phyloP scores from a whole-genome alignment of 2,329 filamentous ascomycete genomes.

The Keithomyces neogunnii region DNA sequence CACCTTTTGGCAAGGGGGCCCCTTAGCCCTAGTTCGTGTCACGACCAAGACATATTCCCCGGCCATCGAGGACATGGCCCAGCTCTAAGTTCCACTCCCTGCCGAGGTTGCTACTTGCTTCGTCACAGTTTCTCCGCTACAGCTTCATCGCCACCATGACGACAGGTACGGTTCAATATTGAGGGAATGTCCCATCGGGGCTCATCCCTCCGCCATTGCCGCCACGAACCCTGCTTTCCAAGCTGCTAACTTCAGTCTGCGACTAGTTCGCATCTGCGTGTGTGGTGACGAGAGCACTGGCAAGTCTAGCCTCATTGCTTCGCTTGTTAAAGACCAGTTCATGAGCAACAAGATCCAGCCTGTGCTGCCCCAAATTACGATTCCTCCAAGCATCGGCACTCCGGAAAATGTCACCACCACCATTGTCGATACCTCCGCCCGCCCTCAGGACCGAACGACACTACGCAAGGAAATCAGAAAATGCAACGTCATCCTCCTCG shows the following conservation, averaged over 20 bases:
- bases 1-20: not conserved
- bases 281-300: slow-evolving; percentile 95
- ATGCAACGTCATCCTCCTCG: slow-evolving; percentile 90
- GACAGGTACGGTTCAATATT: slow-evolving; percentile 12
- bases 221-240: not conserved
- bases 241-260: slow-evolving; percentile 5
- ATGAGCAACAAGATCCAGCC: slow-evolving; percentile 92
- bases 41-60: not conserved
- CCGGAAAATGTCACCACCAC: slow-evolving; percentile 96
- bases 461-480: slow-evolving; percentile 92
- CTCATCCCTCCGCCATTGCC: not conserved
- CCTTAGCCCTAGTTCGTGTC: not conserved
- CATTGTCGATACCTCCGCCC: slow-evolving; percentile 92
- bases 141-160: slow-evolving; percentile 15
- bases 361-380: slow-evolving; percentile 88
- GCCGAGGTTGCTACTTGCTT: slow-evolving; percentile 1
- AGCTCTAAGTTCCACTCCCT: slow-evolving; percentile 2
- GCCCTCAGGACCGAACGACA: slow-evolving; percentile 84
- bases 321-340: slow-evolving; percentile 94
- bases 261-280: slow-evolving; percentile 76
- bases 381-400: slow-evolving; percentile 85
- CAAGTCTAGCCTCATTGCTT: slow-evolving; percentile 88
- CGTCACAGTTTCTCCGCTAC: slow-evolving; percentile 2
- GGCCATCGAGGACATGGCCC: slow-evolving; percentile 11
- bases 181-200: not conserved